Base-by-base conservation (phyloP, 2,329 filamentous ascomycete species). In the Colletotrichum lupini region DNA sequence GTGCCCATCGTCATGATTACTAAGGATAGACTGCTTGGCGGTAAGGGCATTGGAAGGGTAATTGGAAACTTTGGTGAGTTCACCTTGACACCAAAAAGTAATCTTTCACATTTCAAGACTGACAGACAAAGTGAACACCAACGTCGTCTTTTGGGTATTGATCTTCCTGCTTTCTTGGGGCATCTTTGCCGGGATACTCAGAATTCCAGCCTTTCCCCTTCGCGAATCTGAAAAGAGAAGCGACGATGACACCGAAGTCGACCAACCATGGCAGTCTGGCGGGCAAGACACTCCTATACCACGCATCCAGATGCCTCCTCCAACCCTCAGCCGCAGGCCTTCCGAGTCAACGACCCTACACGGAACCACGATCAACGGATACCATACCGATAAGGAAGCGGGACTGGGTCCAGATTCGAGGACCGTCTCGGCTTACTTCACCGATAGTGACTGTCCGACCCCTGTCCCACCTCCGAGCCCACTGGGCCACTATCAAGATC, bases 1-100 rank as follows among this genome's bases (percentile, higher is more conserved):
- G 82, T 88, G 2, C 87, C 87, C 0, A 82, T 89, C 2, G 79
- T 88, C 1, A 85, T 85, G 80, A 82, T 88, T 16, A 82, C 83
- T 52, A 76, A 80, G n/a, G 76, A 78, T 2, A 73, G 82, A 7
- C 75, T 82, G 12, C 74, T 84, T 8, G 77, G 79, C 22, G 76
- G 78, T 22, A 74, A 68, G 3, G 78, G 80, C 0, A 81, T 88
- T n/a, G 86, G 82, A 5, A 77, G 83, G 22, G 82, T 88, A 8
- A 81, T 86, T 22, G 81, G 80, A 3, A 84, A 83, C 35, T 88
- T 87, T 66, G 71, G 87, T 88, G 74, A 46, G 83, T 3, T n/a
- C n/a, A 22, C 55, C n/a, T 12, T 14, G 19, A 4, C 19, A n/a
- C 12, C 4, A 9, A 22, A 49, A 5, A 35, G 9, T 19, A 22